Percentiles rank a stretch among this genome's conserved stretches.
Conservation (phyloP, 768 basidiomycete genomes). For the Tylopilus balloui region DNA sequence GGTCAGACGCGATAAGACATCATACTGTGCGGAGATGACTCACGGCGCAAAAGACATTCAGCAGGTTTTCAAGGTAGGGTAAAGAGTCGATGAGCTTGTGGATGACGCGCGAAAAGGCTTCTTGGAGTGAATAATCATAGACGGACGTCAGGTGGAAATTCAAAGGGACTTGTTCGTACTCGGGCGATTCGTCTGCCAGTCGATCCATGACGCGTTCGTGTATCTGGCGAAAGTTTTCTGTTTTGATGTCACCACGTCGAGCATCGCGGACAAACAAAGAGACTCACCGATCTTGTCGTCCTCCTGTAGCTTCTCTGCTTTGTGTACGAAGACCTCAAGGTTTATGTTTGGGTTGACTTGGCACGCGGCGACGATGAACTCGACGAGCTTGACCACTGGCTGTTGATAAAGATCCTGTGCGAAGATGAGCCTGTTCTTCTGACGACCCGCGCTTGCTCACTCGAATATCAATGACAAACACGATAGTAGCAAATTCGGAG, state of each 20-base stretch:
- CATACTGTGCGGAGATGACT: constrained; percentile 15
- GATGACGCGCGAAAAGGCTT: constrained; percentile 86
- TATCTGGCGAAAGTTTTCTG: constrained; percentile 90
- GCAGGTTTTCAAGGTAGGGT: constrained; percentile 79
- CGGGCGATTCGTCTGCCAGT: constrained; percentile 68
- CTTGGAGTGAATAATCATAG: constrained; percentile 87
- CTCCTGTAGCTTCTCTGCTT: constrained; percentile 86
- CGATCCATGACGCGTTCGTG: constrained; percentile 84
- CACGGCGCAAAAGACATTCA: constrained; percentile 82
- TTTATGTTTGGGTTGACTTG: constrained; percentile 70
- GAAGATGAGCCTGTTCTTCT: constrained; percentile 1
- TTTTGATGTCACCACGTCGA: constrained; percentile 1
- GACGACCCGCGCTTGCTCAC: constrained; percentile 38
- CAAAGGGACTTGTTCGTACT: constrained; percentile 72
- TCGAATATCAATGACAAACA: constrained; percentile 95
- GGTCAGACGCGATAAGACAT: not conserved
- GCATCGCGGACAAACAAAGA: not conserved
- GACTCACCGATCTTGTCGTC: constrained; percentile 83
- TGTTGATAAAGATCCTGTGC: constrained; percentile 77
- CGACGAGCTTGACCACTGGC: constrained; percentile 75
- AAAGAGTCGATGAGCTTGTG: constrained; percentile 84
- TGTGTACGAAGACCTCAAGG: constrained; percentile 93
- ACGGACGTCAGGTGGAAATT: constrained; percentile 92
- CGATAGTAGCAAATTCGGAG: constrained; percentile 74
- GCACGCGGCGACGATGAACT: constrained; percentile 75